Conservation (phyloP, 2,329 filamentous ascomycete genomes). For the Microcyclospora tardicrescens region DNA sequence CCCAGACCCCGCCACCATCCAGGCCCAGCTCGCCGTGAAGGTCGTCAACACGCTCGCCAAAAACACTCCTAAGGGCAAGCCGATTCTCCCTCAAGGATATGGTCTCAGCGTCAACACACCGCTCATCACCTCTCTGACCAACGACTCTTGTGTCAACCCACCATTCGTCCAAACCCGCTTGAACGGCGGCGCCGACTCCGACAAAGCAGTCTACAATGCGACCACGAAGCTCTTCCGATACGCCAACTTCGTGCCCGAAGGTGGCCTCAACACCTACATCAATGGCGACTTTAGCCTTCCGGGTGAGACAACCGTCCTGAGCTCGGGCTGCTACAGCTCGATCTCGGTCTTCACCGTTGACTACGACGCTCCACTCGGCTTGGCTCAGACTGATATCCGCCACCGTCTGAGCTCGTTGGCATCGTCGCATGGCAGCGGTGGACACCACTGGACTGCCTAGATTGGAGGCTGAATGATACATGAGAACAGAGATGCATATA, state of each 20-base stretch:
- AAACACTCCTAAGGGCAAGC: slow-evolving; percentile 20
- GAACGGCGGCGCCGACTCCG: slow-evolving; percentile 36
- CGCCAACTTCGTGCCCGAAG: slow-evolving; percentile 25
- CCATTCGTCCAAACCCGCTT: slow-evolving; percentile 36
- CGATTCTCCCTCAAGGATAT: slow-evolving; percentile 36
- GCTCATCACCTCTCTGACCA: slow-evolving; percentile 26
- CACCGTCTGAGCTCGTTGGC: background rate
- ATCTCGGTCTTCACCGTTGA: slow-evolving; percentile 40
- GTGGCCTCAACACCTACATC: slow-evolving; percentile 35
- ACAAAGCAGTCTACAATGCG: slow-evolving; percentile 33
- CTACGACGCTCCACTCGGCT: slow-evolving; percentile 33
- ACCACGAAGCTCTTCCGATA: slow-evolving; percentile 33
- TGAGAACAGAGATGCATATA: no score
- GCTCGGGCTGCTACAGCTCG: slow-evolving; percentile 27
- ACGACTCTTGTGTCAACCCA: slow-evolving; percentile 29
- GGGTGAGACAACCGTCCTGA: slow-evolving; percentile 38
- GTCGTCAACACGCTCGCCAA: slow-evolving; percentile 34
- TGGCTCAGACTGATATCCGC: slow-evolving; percentile 10
- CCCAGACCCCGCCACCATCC: slow-evolving; percentile 30
- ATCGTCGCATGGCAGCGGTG: no score
- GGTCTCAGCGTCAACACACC: slow-evolving; percentile 40
- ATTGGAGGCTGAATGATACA: no score
- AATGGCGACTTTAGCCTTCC: slow-evolving; percentile 41
- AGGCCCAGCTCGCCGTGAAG: slow-evolving; percentile 30
- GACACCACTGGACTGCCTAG: no score